Percentiles rank a stretch among this genome's conserved stretches.
Conservation (phyloP, 192 early-diverging fungal species). For the Coemansia sp. region DNA sequence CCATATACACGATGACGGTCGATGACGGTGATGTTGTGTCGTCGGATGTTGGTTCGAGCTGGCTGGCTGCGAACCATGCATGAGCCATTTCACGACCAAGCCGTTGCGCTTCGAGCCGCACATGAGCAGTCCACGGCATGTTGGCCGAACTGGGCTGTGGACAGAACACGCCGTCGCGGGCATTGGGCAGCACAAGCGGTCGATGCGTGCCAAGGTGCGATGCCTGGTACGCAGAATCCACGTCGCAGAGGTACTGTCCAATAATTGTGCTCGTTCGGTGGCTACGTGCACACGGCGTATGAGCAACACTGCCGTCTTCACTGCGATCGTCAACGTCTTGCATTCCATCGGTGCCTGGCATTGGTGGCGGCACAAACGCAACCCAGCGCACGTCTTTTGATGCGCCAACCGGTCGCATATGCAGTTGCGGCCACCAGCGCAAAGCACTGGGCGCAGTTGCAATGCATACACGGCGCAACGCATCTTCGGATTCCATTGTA, state of each 20-base stretch:
- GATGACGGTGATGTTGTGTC: constrained; percentile 11
- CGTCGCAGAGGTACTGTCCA: constrained; percentile 26
- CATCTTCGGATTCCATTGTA: constrained; percentile 42
- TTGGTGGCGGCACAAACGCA: constrained; percentile 21
- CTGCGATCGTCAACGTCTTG: not conserved
- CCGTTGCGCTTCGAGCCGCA: constrained; percentile 26
- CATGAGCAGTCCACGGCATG: constrained; percentile 29
- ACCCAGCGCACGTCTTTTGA: constrained; percentile 50
- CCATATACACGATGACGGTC: constrained; percentile 37
- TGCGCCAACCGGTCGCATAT: constrained; percentile 49
- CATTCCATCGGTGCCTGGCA: not conserved
- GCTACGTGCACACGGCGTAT: constrained; percentile 11
- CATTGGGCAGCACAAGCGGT: constrained; percentile 12
- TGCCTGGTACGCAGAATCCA: constrained; percentile 48
- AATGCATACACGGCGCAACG: constrained; percentile 46
- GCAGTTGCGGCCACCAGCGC: constrained; percentile 53
- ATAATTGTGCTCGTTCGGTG: not conserved
- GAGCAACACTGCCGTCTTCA: not conserved
- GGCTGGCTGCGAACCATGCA: constrained; percentile 39
- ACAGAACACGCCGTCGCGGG: constrained; percentile 19
- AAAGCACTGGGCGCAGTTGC: constrained; percentile 25
- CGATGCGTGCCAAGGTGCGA: constrained; percentile 43
- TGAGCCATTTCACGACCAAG: constrained; percentile 33
- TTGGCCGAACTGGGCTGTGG: not conserved
- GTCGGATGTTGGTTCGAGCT: constrained; percentile 28